Conservation (phyloP, 345 rosid genomes). For the Combretum micranthum region DNA sequence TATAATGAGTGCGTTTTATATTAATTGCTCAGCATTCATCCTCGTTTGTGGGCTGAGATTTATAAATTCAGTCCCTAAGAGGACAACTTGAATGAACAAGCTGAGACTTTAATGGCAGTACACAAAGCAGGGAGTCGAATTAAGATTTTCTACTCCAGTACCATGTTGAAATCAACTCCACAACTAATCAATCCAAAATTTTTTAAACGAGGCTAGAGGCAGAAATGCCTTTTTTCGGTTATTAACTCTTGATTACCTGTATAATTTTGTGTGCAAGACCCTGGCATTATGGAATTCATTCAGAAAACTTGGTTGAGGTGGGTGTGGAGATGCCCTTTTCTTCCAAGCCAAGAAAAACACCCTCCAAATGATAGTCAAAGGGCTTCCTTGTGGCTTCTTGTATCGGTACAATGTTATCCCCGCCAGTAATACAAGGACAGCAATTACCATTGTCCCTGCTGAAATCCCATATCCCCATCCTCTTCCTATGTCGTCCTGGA, state of each 20-base stretch:
- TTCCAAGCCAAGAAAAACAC: conserved; percentile 69
- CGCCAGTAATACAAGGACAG: conserved; percentile 41
- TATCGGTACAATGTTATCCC: conserved; percentile 67
- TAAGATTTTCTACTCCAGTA: too few species aligned
- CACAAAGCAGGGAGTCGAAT: too few species aligned
- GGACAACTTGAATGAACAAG: too few species aligned
- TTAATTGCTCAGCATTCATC: too few species aligned
- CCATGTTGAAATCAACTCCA: too few species aligned
- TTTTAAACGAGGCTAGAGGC: too few species aligned
- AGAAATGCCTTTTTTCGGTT: too few species aligned
- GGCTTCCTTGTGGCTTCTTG: conserved; percentile 78
- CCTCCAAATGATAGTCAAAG: conserved; percentile 74
- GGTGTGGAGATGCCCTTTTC: conserved; percentile 48
- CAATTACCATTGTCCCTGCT: conserved; percentile 72
- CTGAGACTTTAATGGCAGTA: too few species aligned
- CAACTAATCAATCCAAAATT: background rate
- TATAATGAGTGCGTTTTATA: too few species aligned
- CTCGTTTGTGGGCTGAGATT: too few species aligned
- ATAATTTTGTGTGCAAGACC: conserved; percentile 51
- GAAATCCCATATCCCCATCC: conserved; percentile 93
- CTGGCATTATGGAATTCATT: conserved; percentile 49
- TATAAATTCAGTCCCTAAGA: too few species aligned
- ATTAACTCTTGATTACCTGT: conserved; percentile 30
- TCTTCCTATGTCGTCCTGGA: conserved; percentile 88
- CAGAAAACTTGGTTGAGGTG: conserved; percentile 48